A percentile compares a stretch with the other conserved stretches of the same genome.
Conservation (phyloP, 257 asterid species). For the Fraxinus pennsylvanica region DNA sequence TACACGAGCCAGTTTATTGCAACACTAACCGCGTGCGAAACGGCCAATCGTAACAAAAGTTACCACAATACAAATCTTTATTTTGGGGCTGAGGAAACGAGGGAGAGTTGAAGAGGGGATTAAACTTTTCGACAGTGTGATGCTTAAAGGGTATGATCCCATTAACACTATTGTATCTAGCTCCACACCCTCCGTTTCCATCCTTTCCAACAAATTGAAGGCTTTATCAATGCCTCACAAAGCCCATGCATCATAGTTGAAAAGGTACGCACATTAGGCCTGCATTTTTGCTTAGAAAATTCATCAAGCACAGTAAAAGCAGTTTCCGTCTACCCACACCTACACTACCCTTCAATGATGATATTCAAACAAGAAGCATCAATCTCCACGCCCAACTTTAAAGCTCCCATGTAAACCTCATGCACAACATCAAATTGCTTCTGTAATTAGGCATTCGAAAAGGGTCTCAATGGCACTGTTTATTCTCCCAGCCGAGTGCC, state of each 20-base stretch:
- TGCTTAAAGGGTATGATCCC: conserved; percentile 73
- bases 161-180: conserved; percentile 52
- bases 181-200: conserved; percentile 67
- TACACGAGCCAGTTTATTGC: too few relatives aligned
- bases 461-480: conserved; percentile 64
- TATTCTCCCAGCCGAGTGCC: conserved; percentile 67
- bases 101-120: conserved; percentile 57
- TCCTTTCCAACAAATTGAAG: conserved; percentile 53
- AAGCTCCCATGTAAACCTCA: conserved; percentile 59
- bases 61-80: conserved; percentile 31
- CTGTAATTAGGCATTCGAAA: conserved; percentile 78
- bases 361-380: conserved; percentile 84
- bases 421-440: conserved; percentile 73
- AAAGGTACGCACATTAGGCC: conserved; percentile 64
- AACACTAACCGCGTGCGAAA: too few relatives aligned
- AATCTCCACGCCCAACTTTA: conserved; percentile 63
- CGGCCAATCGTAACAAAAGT: too few relatives aligned
- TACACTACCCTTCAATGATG: conserved; percentile 69
- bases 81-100: conserved; percentile 66
- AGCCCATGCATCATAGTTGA: conserved; percentile 76
- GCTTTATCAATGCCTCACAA: conserved; percentile 63
- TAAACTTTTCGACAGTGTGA: conserved; percentile 51
- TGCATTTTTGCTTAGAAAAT: conserved; percentile 68
- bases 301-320: conserved; percentile 80
- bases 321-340: conserved; percentile 55